Conservation (phyloP, 1,139 yeast species). For the Pneumocystis murina region DNA sequence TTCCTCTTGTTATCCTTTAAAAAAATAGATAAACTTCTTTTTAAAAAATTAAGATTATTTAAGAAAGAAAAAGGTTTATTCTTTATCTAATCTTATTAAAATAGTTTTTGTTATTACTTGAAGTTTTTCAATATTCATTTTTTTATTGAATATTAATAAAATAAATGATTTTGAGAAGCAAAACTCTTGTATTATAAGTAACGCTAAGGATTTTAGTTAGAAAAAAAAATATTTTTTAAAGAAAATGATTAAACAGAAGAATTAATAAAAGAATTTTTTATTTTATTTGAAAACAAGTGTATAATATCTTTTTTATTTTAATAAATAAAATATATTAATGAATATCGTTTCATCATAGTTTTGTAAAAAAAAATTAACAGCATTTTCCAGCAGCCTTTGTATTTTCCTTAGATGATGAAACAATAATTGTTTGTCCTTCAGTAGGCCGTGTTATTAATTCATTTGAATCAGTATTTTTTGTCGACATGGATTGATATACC, state of each 20-base stretch:
- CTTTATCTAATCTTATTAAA: neutral
- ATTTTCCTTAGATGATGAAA: constrained; percentile 75
- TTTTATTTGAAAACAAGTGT: too few species aligned
- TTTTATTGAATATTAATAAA: neutral
- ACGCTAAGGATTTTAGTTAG: constrained; percentile 10
- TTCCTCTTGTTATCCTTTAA: too few species aligned
- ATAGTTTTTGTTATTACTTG: neutral
- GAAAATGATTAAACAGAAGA: too few species aligned
- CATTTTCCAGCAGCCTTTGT: constrained; percentile 47
- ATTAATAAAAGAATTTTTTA: too few species aligned
- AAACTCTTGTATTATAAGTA: neutral
- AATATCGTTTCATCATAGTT: too few species aligned
- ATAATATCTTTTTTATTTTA: too few species aligned
- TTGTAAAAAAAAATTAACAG: constrained; percentile 20
- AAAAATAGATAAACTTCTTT: too few species aligned
- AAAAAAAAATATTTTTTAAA: too few species aligned
- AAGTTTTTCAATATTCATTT: neutral
- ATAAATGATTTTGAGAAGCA: too few species aligned
- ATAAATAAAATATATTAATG: too few species aligned
- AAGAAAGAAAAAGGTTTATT: neutral
- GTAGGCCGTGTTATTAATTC: constrained; percentile 39
- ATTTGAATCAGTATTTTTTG: constrained; percentile 69
- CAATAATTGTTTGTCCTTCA: constrained; percentile 77
- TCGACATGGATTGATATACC: constrained; percentile 82
- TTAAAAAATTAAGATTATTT: too few species aligned